Conservation (phyloP, 2,329 filamentous ascomycete species). For the Ceratocystis eucalypticola region DNA sequence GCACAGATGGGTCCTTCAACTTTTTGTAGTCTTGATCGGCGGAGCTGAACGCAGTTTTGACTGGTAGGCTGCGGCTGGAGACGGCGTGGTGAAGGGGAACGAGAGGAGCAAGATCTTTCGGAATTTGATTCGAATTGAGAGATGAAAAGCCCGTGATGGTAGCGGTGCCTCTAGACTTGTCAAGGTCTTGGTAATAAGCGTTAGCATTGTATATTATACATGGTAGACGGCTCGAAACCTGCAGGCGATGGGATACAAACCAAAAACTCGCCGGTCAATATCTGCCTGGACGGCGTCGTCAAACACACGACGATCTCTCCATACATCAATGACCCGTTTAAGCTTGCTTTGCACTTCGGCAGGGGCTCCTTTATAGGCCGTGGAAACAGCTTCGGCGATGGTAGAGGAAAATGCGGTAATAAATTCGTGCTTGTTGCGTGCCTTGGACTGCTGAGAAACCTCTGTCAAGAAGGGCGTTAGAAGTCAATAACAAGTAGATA, state of each 20-base stretch:
- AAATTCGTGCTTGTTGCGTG: conserved; percentile 83
- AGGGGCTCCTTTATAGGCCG: conserved; percentile 82
- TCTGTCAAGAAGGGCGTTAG: conserved; percentile 38
- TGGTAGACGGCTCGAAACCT: too few species aligned
- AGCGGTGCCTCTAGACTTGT: conserved; percentile 42
- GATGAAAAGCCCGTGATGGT: conserved; percentile 39
- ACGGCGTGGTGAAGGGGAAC: conserved; percentile 59
- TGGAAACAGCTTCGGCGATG: conserved; percentile 76
- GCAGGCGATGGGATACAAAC: conserved; percentile 35
- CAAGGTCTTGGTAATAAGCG: conserved; percentile 37
- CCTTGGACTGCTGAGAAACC: conserved; percentile 91
- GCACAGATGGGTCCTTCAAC: conserved; percentile 55
- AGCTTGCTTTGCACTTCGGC: conserved; percentile 80
- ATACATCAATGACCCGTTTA: conserved; percentile 82
- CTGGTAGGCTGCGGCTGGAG: conserved; percentile 55
- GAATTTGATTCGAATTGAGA: conserved; percentile 45
- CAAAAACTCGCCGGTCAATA: conserved; percentile 66
- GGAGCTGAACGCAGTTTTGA: conserved; percentile 51
- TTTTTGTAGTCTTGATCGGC: conserved; percentile 77
- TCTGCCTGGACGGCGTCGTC: conserved; percentile 64
- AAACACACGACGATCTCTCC: conserved; percentile 78
- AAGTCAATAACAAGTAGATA: not conserved
- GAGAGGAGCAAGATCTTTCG: conserved; percentile 64
- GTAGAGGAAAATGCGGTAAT: conserved; percentile 81
- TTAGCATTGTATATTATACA: not conserved